These are phyloP conservation scores for Plasmodium gallinaceum DNA, from an alignment of 169 alveolate genomes.

Conservation along the genomic window DNA sequence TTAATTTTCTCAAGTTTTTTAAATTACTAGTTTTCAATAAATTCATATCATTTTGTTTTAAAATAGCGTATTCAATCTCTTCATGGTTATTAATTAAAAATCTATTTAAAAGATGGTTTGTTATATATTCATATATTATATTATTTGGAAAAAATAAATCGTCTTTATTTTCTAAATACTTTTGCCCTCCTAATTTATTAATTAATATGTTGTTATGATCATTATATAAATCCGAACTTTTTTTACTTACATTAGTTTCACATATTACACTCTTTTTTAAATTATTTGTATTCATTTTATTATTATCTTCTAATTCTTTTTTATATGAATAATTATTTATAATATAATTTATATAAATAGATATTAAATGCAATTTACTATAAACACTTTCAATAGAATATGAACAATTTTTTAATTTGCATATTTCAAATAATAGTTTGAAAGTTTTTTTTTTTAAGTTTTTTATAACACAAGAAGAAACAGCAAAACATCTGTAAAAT, in stretches of 20 bases:
- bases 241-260: too few relatives aligned
- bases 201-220: too few relatives aligned
- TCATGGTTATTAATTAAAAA: constrained; percentile 36
- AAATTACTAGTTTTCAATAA: too few relatives aligned
- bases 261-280: background rate
- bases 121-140: constrained; percentile 22
- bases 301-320: background rate
- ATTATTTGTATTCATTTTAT: background rate
- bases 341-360: constrained; percentile 19
- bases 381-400: constrained; percentile 50
- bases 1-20: constrained; percentile 15
- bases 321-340: background rate
- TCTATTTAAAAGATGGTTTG: constrained; percentile 17
- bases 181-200: too few relatives aligned
- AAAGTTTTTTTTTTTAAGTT: constrained; percentile 31
- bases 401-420: constrained; percentile 28
- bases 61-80: constrained; percentile 25
- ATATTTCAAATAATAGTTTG: constrained; percentile 26
- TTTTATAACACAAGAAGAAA: constrained; percentile 39
- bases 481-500: constrained; percentile 41
- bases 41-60: background rate
- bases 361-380: constrained; percentile 32
- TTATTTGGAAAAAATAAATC: constrained; percentile 20
- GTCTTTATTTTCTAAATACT: too few relatives aligned
- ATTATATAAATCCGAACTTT: too few relatives aligned